Conservation (phyloP, 768 basidiomycete species). For the Russula abietina region DNA sequence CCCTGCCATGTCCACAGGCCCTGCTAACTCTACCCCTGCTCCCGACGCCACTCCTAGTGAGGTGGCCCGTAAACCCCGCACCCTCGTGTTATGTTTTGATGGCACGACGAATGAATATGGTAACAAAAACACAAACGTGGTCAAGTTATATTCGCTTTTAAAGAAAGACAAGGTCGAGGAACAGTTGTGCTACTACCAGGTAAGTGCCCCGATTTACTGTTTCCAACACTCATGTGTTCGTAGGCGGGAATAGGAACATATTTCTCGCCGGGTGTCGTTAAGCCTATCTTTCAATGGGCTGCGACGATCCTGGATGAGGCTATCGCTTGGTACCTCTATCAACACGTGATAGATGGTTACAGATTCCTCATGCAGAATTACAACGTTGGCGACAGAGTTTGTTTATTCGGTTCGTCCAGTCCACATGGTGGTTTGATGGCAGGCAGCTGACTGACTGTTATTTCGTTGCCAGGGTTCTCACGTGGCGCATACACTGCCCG, state of each 20-base stretch:
- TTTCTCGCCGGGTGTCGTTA: constrained; percentile 60
- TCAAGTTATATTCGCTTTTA: constrained; percentile 35
- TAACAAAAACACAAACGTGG: constrained; percentile 33
- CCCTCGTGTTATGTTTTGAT: constrained; percentile 23
- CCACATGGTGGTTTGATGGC: constrained; percentile 10
- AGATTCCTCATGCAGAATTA: constrained; percentile 76
- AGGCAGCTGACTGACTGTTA: background rate
- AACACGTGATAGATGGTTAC: constrained; percentile 71
- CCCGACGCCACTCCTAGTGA: constrained; percentile 1
- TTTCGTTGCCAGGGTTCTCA: constrained; percentile 57
- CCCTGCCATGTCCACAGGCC: background rate
- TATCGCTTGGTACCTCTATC: constrained; percentile 70
- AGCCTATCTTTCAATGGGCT: constrained; percentile 49
- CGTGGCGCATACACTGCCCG: constrained; percentile 62
- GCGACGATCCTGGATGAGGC: constrained; percentile 63
- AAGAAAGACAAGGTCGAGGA: constrained; percentile 34
- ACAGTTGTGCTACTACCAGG: constrained; percentile 62
- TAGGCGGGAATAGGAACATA: constrained; percentile 46
- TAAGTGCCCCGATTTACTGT: constrained; percentile 26
- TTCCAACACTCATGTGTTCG: background rate
- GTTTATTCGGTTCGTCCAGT: constrained; percentile 51
- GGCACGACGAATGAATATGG: constrained; percentile 20
- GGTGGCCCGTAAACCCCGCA: constrained; percentile 22
- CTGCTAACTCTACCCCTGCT: background rate
- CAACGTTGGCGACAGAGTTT: constrained; percentile 64